Conservation (phyloP, 2,329 filamentous ascomycete species). For the Fusarium sp. region DNA sequence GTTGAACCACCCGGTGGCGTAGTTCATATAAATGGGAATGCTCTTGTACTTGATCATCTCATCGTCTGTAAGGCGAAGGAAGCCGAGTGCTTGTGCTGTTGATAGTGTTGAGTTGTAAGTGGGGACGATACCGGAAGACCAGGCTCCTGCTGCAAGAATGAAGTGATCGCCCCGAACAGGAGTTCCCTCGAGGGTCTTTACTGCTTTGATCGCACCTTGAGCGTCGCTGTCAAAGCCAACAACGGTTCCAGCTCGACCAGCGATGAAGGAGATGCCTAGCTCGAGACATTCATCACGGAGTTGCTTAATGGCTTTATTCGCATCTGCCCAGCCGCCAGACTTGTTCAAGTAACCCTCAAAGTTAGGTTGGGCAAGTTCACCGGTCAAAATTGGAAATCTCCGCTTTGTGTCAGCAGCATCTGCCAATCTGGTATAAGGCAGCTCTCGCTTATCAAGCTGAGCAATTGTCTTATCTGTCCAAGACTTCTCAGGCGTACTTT, state of each 20-base stretch:
- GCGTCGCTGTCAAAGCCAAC: conserved; percentile 5
- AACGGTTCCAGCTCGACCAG: conserved; percentile 23
- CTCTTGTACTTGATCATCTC: conserved; percentile 28
- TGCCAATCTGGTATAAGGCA: conserved; percentile 8
- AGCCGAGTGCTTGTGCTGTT: conserved; percentile 29
- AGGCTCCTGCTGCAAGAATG: conserved; percentile 27
- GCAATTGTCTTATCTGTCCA: conserved; percentile 32
- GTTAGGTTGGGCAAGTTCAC: conserved; percentile 13
- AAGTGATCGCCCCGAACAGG: conserved; percentile 16
- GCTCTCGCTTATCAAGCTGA: conserved; percentile 4
- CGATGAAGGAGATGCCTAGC: conserved; percentile 24
- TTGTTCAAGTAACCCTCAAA: conserved; percentile 29
- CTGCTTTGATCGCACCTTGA: not conserved
- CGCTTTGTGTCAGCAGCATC: not conserved
- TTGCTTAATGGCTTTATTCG: conserved; percentile 27
- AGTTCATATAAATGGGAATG: conserved; percentile 36
- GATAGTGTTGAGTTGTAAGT: conserved; percentile 30
- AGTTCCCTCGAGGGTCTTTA: not conserved
- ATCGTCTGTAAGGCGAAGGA: conserved; percentile 20
- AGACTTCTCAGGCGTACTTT: not conserved
- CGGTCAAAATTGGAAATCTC: conserved; percentile 8
- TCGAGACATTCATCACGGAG: conserved; percentile 30
- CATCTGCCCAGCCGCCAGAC: conserved; percentile 32
- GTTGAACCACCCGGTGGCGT: conserved; percentile 37
- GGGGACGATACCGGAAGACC: conserved; percentile 7